These are phyloP conservation scores for Chrysosporium queenslandicum DNA, from an alignment of 2,329 filamentous ascomycete species.

Conservation along the genomic window DNA sequence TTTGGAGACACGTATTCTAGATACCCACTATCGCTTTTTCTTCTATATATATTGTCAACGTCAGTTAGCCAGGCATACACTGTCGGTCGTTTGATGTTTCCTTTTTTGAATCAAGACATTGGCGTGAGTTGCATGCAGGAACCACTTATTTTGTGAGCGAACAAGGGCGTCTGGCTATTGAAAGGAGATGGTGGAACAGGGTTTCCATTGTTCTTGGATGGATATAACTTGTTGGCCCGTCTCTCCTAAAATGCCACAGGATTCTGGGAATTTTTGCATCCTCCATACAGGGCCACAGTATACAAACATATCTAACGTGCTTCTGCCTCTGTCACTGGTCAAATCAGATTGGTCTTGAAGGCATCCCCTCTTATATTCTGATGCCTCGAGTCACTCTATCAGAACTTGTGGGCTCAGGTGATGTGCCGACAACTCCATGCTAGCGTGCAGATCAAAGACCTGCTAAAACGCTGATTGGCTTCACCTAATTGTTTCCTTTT, in stretches of 20 bases:
- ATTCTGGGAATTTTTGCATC: not conserved
- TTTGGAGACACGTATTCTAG: not conserved
- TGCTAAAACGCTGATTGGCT: too few relatives aligned
- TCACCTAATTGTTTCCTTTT: too few relatives aligned
- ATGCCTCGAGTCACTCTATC: too few relatives aligned
- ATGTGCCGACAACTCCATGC: too few relatives aligned
- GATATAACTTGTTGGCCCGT: not conserved
- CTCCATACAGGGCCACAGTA: not conserved
- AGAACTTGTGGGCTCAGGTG: too few relatives aligned
- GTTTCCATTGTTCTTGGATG: not conserved
- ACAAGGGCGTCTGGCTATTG: not conserved
- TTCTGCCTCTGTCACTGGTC: too few relatives aligned
- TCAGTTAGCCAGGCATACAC: not conserved
- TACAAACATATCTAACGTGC: not conserved
- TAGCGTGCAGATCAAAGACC: too few relatives aligned
- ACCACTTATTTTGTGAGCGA: not conserved
- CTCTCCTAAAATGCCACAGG: not conserved
- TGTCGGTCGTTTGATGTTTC: not conserved
- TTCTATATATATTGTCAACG: not conserved
- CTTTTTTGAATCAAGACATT: not conserved
- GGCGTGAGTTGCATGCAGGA: not conserved
- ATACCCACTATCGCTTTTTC: slow-evolving; percentile 2
- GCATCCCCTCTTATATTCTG: too few relatives aligned
- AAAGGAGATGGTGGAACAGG: not conserved
- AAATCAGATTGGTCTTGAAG: too few relatives aligned